Conservation (phyloP, 1,284 basidiomycete species). For the Ustilago esculenta region DNA sequence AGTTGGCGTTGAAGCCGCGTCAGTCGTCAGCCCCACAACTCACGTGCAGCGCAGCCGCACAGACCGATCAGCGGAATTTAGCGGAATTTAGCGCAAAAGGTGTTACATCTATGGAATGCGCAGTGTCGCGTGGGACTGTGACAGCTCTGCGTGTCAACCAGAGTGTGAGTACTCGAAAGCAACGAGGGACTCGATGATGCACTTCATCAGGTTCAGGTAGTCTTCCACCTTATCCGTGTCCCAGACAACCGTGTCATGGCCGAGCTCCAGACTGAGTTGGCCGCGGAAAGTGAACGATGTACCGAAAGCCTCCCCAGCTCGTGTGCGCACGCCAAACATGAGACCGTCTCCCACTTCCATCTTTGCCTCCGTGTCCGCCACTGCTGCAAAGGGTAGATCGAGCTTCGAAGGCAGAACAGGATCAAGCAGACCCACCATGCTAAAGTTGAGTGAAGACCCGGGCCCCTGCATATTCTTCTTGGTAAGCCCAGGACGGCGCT, state of each 20-base stretch:
- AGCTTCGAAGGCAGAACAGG: slow-evolving; percentile 14
- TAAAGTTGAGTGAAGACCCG: slow-evolving; percentile 47
- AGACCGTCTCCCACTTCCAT: slow-evolving; percentile 22
- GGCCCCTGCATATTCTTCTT: slow-evolving; percentile 52
- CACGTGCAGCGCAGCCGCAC: slow-evolving; percentile 38
- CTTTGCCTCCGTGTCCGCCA: background rate
- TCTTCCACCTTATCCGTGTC: slow-evolving; percentile 30
- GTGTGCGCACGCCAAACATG: slow-evolving; percentile 36
- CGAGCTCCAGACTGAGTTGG: slow-evolving; percentile 38
- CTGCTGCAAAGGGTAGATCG: slow-evolving; percentile 3
- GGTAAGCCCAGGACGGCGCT: slow-evolving; percentile 36
- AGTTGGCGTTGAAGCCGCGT: slow-evolving; percentile 18
- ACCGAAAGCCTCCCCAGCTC: slow-evolving; percentile 45
- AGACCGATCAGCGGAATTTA: slow-evolving; percentile 42
- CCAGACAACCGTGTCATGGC: slow-evolving; percentile 40
- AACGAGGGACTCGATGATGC: slow-evolving; percentile 26
- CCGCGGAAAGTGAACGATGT: slow-evolving; percentile 44
- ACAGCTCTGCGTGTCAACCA: too few species aligned
- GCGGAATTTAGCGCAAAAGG: background rate
- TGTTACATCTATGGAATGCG: slow-evolving; percentile 30
- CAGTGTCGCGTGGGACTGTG: too few species aligned
- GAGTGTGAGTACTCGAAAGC: slow-evolving; percentile 24
- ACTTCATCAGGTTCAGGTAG: slow-evolving; percentile 34
- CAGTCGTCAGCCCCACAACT: slow-evolving; percentile 48
- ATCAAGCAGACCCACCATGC: slow-evolving; percentile 45